A percentile compares a stretch with the other conserved stretches of the same genome.
These are phyloP conservation scores for Cicer arietinum DNA, from an alignment of 306 rosid genomes.

Conservation along the genomic window DNA sequence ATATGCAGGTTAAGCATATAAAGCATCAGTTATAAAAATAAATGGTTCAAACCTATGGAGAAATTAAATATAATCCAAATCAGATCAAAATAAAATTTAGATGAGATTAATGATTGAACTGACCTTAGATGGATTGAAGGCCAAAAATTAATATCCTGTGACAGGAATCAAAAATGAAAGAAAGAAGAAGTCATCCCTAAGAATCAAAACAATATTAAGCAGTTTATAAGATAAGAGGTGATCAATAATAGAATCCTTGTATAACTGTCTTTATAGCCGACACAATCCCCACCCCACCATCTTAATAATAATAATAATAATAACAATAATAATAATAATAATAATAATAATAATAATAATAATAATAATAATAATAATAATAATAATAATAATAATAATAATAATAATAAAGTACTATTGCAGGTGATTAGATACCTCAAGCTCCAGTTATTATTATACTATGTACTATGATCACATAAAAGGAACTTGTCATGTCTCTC, in stretches of 20 bases:
- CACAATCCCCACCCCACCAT: slow-evolving; percentile 42
- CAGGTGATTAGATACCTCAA: neutral
- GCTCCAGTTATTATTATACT: no score
- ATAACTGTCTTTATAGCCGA: slow-evolving; percentile 41
- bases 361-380: neutral
- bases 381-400: neutral
- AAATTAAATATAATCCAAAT: neutral
- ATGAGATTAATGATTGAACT: slow-evolving; percentile 21
- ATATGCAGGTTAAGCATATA: neutral
- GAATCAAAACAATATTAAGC: slow-evolving; percentile 18
- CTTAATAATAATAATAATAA: neutral
- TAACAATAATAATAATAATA: neutral
- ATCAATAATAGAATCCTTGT: slow-evolving; percentile 35
- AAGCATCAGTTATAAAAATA: neutral
- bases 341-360: neutral
- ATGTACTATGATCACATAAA: neutral
- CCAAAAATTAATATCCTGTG: slow-evolving; percentile 4
- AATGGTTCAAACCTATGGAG: slow-evolving; percentile 7
- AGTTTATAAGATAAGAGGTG: slow-evolving; percentile 17
- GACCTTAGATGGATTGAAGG: slow-evolving; percentile 47
- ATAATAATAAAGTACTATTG: neutral
- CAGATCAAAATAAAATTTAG: slow-evolving; percentile 16
- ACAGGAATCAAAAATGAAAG: slow-evolving; percentile 28
- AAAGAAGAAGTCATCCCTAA: slow-evolving; percentile 19
- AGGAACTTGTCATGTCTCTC: slow-evolving; percentile 15